A percentile compares a stretch with the other conserved stretches of the same genome.
These are phyloP conservation scores for Smallanthus sonchifolius DNA, from an alignment of 129 eudicot species.

Conservation along the genomic window DNA sequence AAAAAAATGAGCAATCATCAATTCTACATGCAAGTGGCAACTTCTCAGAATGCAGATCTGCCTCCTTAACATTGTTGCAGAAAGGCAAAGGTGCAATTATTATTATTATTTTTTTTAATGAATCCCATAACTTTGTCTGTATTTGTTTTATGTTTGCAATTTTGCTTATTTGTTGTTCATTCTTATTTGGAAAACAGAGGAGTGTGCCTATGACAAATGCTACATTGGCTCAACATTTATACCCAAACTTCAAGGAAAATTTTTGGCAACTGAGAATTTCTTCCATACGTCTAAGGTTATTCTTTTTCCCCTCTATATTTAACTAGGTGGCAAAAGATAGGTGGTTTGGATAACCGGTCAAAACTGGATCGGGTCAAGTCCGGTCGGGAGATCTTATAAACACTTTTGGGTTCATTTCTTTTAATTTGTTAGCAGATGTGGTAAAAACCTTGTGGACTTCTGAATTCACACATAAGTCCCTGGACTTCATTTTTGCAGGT, in stretches of 20 bases:
- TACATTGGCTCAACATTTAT: conserved; percentile 67
- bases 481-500: background rate
- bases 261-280: conserved; percentile 96
- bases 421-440: background rate
- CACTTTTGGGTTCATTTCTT: background rate
- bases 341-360: background rate
- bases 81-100: conserved; percentile 60
- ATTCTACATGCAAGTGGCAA: conserved; percentile 69
- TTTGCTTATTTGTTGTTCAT: background rate
- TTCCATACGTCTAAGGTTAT: conserved; percentile 88
- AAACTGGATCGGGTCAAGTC: background rate
- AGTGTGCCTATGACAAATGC: conserved; percentile 57
- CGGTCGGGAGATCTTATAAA: background rate
- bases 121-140: background rate
- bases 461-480: background rate
- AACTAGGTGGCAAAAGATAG: background rate
- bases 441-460: background rate
- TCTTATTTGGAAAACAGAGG: conserved; percentile 38
- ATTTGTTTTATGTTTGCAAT: background rate
- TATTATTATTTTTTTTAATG: background rate
- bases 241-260: conserved; percentile 75
- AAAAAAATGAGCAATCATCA: conserved; percentile 35
- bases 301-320: background rate
- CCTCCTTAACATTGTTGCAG: conserved; percentile 64
- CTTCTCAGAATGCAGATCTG: conserved; percentile 88